Base-by-base conservation (phyloP, 1,284 basidiomycete species). In the Fomitopsis betulina region DNA sequence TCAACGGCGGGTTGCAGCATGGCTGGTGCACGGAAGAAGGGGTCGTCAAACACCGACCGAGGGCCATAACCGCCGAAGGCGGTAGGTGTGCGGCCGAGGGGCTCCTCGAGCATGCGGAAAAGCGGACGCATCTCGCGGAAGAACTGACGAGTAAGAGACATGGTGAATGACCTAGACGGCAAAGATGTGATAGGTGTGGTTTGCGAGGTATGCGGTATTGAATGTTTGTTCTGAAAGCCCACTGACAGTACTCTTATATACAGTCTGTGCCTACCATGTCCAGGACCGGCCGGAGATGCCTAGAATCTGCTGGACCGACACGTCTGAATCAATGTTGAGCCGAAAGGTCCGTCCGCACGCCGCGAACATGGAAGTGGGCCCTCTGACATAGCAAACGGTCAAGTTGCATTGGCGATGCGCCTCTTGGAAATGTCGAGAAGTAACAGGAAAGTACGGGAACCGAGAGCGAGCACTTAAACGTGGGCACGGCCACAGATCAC, bases 41-140 rank as follows among this genome's bases (percentile, higher is more conserved):
- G 79, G 62, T 85, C 82, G 17, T 82, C 76, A 53, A 83, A 73
- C 49, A 80, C 56, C 4, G 76, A 66, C 50, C 69, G 60, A 40
- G 68, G 64, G 62, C 73, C 73, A 55, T 73, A 63, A 12, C 45
- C 33, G n/a, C 54, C 43, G 60, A 59, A 67, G 12, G 75, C 60
- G 10, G 49, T n/a, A 17, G 79, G 73, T 12, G 76, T 58, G 25
- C 78, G 76, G 2, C 74, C 72, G 6, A 88, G 68, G 9, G 87
- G 87, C 63, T 89, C 86, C 43, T 86, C 84, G 51, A 87, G 76
- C 75, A 89, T 75, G 57, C 85, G 86, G 75, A 91, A 87, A 61
- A 91, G 71, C 43, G 88, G 87, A 55, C 86, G 81, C 68, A 90
- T 79, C 70, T 92, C 89, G 65, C 82, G 82, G 62, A 91, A 71